These are phyloP conservation scores for Camelina sativa DNA, from an alignment of 345 rosid genomes.

Conservation along the genomic window DNA sequence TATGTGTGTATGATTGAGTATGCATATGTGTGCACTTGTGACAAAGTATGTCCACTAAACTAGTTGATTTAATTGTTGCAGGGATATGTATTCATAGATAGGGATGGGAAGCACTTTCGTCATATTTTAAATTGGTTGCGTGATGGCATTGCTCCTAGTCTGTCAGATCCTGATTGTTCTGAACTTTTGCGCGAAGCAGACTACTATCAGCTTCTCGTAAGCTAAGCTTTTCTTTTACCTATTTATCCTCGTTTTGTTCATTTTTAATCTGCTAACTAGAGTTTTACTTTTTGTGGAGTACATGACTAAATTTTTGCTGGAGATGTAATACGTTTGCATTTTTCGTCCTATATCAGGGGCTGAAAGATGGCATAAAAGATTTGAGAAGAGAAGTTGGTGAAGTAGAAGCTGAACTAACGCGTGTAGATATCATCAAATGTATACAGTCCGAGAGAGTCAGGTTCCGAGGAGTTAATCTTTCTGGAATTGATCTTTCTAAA, in stretches of 20 bases:
- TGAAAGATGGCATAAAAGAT: constrained; percentile 62
- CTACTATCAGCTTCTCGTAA: constrained; percentile 85
- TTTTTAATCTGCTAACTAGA: neutral
- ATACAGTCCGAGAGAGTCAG: constrained; percentile 76
- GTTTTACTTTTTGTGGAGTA: neutral
- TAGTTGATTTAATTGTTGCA: constrained; percentile 44
- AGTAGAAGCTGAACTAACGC: constrained; percentile 68
- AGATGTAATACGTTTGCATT: constrained; percentile 10
- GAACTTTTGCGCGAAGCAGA: constrained; percentile 87
- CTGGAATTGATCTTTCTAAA: constrained; percentile 92
- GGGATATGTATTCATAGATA: constrained; percentile 88
- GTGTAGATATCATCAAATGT: constrained; percentile 87
- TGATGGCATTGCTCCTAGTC: constrained; percentile 76
- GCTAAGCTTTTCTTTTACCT: constrained; percentile 34
- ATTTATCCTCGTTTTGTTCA: neutral
- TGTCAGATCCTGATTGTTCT: constrained; percentile 62
- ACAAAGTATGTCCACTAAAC: neutral
- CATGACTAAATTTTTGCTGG: neutral
- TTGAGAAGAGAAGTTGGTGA: constrained; percentile 64
- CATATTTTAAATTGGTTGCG: constrained; percentile 93
- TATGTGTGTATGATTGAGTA: neutral
- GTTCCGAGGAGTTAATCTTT: constrained; percentile 86
- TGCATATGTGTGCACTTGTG: constrained; percentile 12
- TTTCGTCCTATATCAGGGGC: constrained; percentile 57
- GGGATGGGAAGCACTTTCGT: constrained; percentile 88